Evolutionary conservation across 2,329 filamentous ascomycete species (phyloP).

Genomic region (Plenodomus lindquistii): DNA sequence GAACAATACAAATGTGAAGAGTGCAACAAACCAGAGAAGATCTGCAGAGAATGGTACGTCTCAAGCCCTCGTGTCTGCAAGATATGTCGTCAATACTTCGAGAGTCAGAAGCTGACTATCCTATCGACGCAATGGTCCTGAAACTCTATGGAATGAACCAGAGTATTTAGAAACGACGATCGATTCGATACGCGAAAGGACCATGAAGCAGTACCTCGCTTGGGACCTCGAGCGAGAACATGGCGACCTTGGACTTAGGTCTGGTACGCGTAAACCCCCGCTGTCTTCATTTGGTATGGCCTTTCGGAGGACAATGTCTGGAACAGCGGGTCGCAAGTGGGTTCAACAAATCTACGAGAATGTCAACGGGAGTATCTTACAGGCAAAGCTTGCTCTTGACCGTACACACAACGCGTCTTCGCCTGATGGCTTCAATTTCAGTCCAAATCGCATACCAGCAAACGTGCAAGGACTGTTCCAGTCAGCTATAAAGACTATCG

Average conservation of each 20-base stretch:
- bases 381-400: constrained; percentile 13
- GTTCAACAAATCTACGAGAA: constrained; percentile 1
- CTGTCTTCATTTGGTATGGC: constrained; percentile 14
- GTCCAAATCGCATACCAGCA: constrained; percentile 2
- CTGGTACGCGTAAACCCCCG: constrained; percentile 10
- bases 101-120: neutral
- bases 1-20: neutral
- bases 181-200: neutral
- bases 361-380: constrained; percentile 6
- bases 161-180: constrained; percentile 14
- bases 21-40: neutral
- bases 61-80: neutral
- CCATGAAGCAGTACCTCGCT: constrained; percentile 13
- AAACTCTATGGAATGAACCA: constrained; percentile 7
- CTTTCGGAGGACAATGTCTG: constrained; percentile 1
- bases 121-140: neutral
- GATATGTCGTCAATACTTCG: neutral
- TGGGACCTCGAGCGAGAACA: constrained; percentile 26
- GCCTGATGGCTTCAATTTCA: constrained; percentile 3
- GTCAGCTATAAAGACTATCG: constrained; percentile 1
- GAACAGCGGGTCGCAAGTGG: constrained; percentile 3
- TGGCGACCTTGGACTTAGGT: constrained; percentile 19
- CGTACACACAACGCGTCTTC: constrained; percentile 7
- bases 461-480: constrained; percentile 7
- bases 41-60: constrained; percentile 2